Evolutionary conservation across 495 filamentous ascomycete species (phyloP), one percentile per base, ranked within the genome.

Genomic region (Lasiosphaeria miniovina): DNA sequence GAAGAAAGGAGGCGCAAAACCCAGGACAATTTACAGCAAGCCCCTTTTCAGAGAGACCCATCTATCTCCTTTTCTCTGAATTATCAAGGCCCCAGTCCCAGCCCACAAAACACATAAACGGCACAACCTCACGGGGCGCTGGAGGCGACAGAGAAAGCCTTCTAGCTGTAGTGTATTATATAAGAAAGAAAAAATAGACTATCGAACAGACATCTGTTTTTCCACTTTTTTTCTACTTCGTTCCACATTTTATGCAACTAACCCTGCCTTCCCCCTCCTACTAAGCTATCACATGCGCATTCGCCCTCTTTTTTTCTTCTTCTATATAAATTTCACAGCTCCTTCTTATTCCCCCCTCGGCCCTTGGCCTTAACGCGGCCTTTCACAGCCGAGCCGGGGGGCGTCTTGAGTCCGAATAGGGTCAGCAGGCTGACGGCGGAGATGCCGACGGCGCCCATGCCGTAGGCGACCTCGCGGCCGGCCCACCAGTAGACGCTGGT

Each of bases 401-500:
- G 82, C 32, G 76, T 75, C 71, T 80, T 82, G 53, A 97, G 71
- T 10, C 84, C 80, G 17, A 80, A 80, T 68, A 96, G 89, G 0
- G 87, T 90, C n/a, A 90, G 69, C 53, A 77, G 76, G 43, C 80
- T 82, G 40, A 96, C 92, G 7, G 71, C 84, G 31, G 88, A 66
- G 80, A 98, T 96, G 3, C 90, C 91, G 36, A 80, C 69, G 0
- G 90, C 90, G 4, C 94, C 95, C 68, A 89, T 78, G 1, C 77
- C 79, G 71, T 96, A 99, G 1, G 94, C 94, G 14, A 86, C 75
- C 66, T 95, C 88, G 43, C 94, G 77, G 0, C 95, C 94, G 36
- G 90, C 93, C 95, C 95, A 99, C 94, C 94, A 99, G 75, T 98
- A 99, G 58, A 99, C 79, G n/a, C 90, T 88, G 64, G 93, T 97